Base-by-base conservation (phyloP, 2,329 filamentous ascomycete species). In the Xylaria sp. region DNA sequence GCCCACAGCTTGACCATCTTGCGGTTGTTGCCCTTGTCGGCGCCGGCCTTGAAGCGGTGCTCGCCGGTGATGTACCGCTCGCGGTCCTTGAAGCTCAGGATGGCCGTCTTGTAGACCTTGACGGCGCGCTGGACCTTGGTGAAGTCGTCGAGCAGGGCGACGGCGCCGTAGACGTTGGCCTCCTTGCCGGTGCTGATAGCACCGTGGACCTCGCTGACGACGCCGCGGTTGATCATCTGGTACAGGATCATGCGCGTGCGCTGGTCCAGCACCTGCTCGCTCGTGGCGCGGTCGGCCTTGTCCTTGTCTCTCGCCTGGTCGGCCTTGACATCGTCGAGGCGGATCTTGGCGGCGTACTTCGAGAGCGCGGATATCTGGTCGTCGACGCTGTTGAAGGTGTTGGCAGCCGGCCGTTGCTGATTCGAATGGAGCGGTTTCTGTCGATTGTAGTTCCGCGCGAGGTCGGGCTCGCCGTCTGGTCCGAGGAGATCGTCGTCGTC, bases 1-100 rank as follows among this genome's bases (percentile, higher is more conserved):
- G 97, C 97, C 96, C 96, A 99, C 28, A 98, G 86, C 81, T 97
- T 97, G 74, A 99, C 95, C 95, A 98, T 98, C 74, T 95, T 94
- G 58, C 94, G 89, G 83, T 94, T 97, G 82, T 94, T 97, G 73
- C 92, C 92, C 85, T 98, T 98, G 82, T 95, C 96, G 79, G 95
- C 96, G 59, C 95, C 95, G 70, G 90, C 87, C 74, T 93, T 89
- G 85, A 99, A 99, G 28, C 96, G 88, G 82, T 94, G 94, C 82
- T 99, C 96, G 73, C 96, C 96, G 0, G 92, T 92, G 71, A 99
- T 96, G 81, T 99, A 99, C 77, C 94, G 92, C 82, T 98, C 94
- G 67, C 96, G 89, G 82, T 99, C 96, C 83, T 98, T 98, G 89
- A 99, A 99, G 28, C 97, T 94, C 39, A 99, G 84, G 72, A 99